Evolutionary conservation across 2,329 filamentous ascomycete genomes (phyloP).

Genomic region (Scorias spongiosa): DNA sequence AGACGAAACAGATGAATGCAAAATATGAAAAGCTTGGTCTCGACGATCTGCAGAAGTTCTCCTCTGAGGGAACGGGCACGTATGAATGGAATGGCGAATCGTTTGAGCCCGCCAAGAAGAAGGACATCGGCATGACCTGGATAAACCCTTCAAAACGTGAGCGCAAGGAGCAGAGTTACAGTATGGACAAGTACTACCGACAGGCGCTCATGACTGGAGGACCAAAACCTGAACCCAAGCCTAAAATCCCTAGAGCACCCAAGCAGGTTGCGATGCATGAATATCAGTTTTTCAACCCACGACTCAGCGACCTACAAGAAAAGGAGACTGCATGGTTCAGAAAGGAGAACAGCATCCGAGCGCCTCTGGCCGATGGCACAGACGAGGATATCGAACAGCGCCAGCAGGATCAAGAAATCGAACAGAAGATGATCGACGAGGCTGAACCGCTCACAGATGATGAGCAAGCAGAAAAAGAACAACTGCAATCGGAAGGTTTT

Average conservation of each 20-base stretch:
- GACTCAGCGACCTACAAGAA: constrained; percentile 78
- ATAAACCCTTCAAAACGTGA: constrained; percentile 98
- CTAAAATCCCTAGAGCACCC: constrained; percentile 86
- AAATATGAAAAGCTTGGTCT: constrained; percentile 95
- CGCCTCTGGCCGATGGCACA: constrained; percentile 72
- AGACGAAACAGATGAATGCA: constrained; percentile 78
- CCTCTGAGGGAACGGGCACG: constrained; percentile 63
- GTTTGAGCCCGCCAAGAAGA: constrained; percentile 63
- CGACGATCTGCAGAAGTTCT: constrained; percentile 95
- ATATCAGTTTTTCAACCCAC: constrained; percentile 88
- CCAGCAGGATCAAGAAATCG: constrained; percentile 70
- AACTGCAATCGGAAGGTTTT: constrained; percentile 71
- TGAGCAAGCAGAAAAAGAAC: constrained; percentile 74
- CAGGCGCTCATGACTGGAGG: constrained; percentile 73
- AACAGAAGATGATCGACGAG: constrained; percentile 87
- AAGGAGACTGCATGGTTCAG: constrained; percentile 91
- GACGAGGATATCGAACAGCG: constrained; percentile 78
- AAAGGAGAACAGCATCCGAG: constrained; percentile 93
- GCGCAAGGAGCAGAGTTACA: constrained; percentile 94
- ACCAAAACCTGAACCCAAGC: constrained; percentile 68
- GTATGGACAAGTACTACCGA: constrained; percentile 97
- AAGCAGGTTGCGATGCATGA: constrained; percentile 88
- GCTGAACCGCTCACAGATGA: constrained; percentile 77
- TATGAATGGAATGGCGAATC: constrained; percentile 99
- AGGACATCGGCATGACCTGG: constrained; percentile 86